These are phyloP conservation scores for Nakazawaea molendinolei DNA, from an alignment of 805 yeast genomes.

Conservation along the genomic window DNA sequence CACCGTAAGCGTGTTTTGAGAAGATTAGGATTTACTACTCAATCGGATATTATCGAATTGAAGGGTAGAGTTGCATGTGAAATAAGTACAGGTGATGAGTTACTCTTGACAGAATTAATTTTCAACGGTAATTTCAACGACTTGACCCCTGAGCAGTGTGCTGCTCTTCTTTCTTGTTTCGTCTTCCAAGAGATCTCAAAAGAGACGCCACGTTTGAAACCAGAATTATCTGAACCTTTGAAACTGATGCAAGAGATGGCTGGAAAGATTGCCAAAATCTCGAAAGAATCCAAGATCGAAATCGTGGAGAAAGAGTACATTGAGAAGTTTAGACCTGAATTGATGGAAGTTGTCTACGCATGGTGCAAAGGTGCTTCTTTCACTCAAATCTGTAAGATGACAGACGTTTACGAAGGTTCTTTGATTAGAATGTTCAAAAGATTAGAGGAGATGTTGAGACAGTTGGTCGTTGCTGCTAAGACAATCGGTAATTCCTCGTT, in stretches of 20 bases:
- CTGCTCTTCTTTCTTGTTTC: constrained; percentile 87
- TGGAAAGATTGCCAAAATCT: constrained; percentile 77
- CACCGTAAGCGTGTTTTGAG: constrained; percentile 90
- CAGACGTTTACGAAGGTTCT: constrained; percentile 97
- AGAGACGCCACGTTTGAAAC: constrained; percentile 77
- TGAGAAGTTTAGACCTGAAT: constrained; percentile 83
- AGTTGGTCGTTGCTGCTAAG: constrained; percentile 84
- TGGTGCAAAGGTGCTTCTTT: constrained; percentile 97
- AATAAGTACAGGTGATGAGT: constrained; percentile 85
- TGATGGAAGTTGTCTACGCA: constrained; percentile 94
- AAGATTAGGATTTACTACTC: constrained; percentile 83
- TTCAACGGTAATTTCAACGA: constrained; percentile 95
- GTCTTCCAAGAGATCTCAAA: constrained; percentile 96
- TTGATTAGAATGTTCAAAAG: constrained; percentile 92
- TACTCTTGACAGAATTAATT: constrained; percentile 80
- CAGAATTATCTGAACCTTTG: constrained; percentile 89
- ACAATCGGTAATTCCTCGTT: constrained; percentile 88
- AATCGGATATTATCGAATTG: constrained; percentile 83
- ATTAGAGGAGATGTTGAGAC: constrained; percentile 87
- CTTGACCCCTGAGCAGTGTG: constrained; percentile 82
- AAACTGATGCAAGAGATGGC: constrained; percentile 90
- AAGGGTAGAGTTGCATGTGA: constrained; percentile 98
- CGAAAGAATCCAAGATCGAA: constrained; percentile 85
- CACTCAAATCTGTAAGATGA: constrained; percentile 97
- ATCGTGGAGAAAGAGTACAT: constrained; percentile 88